Evolutionary conservation across 163 green algal species (phyloP), one percentile per base, ranked within the genome.

Genomic region (Prototheca cutis): DNA sequence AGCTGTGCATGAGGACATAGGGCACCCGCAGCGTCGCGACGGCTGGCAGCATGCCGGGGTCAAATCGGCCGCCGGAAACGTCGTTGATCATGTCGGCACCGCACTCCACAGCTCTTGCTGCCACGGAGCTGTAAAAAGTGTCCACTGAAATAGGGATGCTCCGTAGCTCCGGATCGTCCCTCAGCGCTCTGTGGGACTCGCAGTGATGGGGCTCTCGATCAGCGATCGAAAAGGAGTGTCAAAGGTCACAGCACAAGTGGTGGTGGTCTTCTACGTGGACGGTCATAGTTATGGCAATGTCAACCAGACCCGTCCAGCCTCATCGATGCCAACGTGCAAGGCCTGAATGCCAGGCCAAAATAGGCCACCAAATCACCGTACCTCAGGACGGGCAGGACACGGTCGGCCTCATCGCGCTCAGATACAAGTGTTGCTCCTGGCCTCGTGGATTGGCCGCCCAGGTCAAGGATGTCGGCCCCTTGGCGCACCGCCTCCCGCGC

Each of bases 41-140:
- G 48, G 61, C 68, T 18, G 39, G 3, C 49, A 82, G 61, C 87
- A 94, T 93, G 40, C 36, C 17, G 4, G 67, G 58, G 72, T 99
- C 92, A 32, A 86, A 34, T 3, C 27, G 28, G 2, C 92, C 92
- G 1, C 80, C 90, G 2, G 82, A 91, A 30, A 99, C 89, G 67
- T 99, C 93, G 63, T 99, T 99, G 33, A 99, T 79, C 2, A 98
- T 82, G 73, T 91, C 68, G 6, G 88, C 90, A 3, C 91, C 91
- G 25, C 73, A 83, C 5, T 42, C 60, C 31, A 95, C 80, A 0
- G 86, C 84, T 18, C 74, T 69, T 7, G 52, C 17, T 0, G 90
- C 90, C 53, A 96, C 90, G 6, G 69, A 47, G 0, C 79, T 69
- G 54, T 95, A 77, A 67, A 95, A 99, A 5, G 93, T 99, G 77